Evolutionary conservation across 805 yeast species (phyloP).

Genomic region (Wickerhamomyces chaumierensis): DNA sequence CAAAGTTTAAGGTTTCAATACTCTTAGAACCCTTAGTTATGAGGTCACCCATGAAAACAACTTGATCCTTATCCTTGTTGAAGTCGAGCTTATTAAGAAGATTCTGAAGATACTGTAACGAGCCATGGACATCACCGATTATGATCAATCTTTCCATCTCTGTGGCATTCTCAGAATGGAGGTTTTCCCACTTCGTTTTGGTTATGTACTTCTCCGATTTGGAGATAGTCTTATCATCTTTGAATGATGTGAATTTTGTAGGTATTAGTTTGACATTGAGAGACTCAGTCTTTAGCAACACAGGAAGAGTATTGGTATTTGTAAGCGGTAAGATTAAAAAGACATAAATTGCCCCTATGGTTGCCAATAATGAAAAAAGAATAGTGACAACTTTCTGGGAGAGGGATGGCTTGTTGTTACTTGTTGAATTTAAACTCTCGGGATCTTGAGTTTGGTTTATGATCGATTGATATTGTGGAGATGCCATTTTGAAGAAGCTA

Average conservation of each 20-base stretch:
- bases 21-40: slow-evolving; percentile 78
- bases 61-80: slow-evolving; percentile 38
- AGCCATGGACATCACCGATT: slow-evolving; percentile 88
- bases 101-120: slow-evolving; percentile 39
- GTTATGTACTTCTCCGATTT: not conserved
- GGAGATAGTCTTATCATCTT: not conserved
- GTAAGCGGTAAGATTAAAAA: not conserved
- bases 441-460: no score
- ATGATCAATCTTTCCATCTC: slow-evolving; percentile 37
- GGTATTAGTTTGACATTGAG: not conserved
- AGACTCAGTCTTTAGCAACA: not conserved
- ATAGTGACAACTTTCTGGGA: slow-evolving; percentile 4
- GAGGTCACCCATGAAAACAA: slow-evolving; percentile 76
- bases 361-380: slow-evolving; percentile 2
- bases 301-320: not conserved
- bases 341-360: slow-evolving; percentile 1
- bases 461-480: no score
- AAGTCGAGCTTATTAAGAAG: slow-evolving; percentile 41
- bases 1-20: slow-evolving; percentile 51
- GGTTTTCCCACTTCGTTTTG: not conserved
- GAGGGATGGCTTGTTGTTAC: slow-evolving; percentile 1
- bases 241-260: not conserved
- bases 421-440: no score
- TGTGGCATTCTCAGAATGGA: not conserved
- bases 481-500: no score